Base-by-base conservation (phyloP, 129 eudicot genomes). In the Flaveria bidentis region DNA sequence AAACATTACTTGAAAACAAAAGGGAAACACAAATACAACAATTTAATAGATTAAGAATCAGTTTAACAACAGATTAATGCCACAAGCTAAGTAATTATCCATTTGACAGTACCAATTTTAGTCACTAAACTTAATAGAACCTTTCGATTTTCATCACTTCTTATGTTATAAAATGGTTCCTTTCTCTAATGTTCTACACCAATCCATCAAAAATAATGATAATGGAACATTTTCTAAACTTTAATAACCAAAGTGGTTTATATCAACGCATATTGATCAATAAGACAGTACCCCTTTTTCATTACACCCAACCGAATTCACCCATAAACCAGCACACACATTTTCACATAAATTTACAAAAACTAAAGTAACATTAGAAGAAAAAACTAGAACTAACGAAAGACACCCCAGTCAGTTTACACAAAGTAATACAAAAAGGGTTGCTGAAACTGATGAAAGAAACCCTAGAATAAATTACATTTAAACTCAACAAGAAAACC, bases 321-420 rank as follows among this genome's bases (percentile, higher is more conserved):
- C 14, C 18, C 67, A 60, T 23, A 60, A 23, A 11, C 33, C 2
- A 60, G 23, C 60, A 18, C 18, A 56, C 18, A 56, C 28, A 56
- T 8, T 30, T 30, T 6, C 62, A 56, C 13, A 17, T 8, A 3
- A 18, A 18, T 18, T 56, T 2, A 56, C 62, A 56, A 16, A 4
- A 52, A 4, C 50, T 9, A 14, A 45, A 45, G 50, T 45, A 45
- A 9, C 2, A 45, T 45, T 51, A 14, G 55, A 50, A 55, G 62
- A 10, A 70, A 28, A 26, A 26, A 71, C 15, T 71, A 7, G 53
- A 47, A 26, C 75, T 9, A 51, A 71, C 9, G 47, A 70, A 49
- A 18, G 39, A 50, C 51, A 28, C 13, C 49, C 45, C 36, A 71
- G 0, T 71, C 26, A 52, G 25, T 28, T 15, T 71, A 46, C 46